phyloP scores from a whole-genome alignment of 164 flowering plant genomes.

The Taxillus chinensis region DNA sequence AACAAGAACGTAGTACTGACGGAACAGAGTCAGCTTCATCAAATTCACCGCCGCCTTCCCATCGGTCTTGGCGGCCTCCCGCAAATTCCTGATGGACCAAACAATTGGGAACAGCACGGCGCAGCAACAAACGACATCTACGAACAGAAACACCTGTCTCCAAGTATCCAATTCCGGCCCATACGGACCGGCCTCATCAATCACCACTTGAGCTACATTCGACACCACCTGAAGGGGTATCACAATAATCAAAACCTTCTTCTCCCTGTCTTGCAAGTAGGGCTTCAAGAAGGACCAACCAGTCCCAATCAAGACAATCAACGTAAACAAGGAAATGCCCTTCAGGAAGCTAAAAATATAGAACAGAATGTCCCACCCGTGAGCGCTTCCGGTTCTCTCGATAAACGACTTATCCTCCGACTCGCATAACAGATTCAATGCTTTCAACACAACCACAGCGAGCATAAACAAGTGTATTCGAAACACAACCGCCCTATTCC shows the following conservation, averaged over 20 bases:
- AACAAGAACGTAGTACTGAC: slow-evolving; percentile 84
- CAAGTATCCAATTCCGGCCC: slow-evolving; percentile 72
- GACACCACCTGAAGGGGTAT: slow-evolving; percentile 88
- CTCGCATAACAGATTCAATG: slow-evolving; percentile 66
- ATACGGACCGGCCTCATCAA: slow-evolving; percentile 77
- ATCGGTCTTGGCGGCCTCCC: slow-evolving; percentile 80
- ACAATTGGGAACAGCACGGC: slow-evolving; percentile 94
- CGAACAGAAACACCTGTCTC: slow-evolving; percentile 82
- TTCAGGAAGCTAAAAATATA: slow-evolving; percentile 82
- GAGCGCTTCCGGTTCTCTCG: slow-evolving; percentile 79
- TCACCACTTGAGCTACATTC: slow-evolving; percentile 74
- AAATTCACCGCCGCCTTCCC: slow-evolving; percentile 92
- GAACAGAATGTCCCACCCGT: slow-evolving; percentile 94
- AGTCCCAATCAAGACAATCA: slow-evolving; percentile 84
- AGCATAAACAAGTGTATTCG: slow-evolving; percentile 86
- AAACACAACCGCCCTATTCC: slow-evolving; percentile 51
- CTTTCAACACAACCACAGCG: slow-evolving; percentile 55
- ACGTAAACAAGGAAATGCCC: slow-evolving; percentile 62
- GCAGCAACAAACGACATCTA: slow-evolving; percentile 85
- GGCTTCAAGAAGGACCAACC: slow-evolving; percentile 97
- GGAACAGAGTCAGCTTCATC: slow-evolving; percentile 77
- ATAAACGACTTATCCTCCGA: slow-evolving; percentile 84
- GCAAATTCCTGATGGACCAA: slow-evolving; percentile 88
- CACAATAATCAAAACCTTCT: slow-evolving; percentile 91
- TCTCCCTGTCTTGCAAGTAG: slow-evolving; percentile 78